These are phyloP conservation scores for Macrolepiota dolichaula DNA, from an alignment of 768 basidiomycete species.

Conservation along the genomic window DNA sequence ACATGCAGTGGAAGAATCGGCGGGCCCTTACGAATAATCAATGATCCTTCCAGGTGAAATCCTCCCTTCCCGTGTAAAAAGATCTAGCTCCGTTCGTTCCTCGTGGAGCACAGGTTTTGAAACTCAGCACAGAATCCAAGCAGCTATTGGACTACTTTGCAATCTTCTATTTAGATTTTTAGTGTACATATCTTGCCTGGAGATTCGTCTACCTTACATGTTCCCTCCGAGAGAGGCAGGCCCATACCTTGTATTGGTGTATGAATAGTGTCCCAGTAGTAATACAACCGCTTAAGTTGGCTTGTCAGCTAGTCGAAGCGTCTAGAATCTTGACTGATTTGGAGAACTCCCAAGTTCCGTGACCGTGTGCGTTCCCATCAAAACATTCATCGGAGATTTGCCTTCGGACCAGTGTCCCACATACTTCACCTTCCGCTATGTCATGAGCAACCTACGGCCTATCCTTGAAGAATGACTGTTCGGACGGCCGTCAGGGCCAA, in stretches of 20 bases:
- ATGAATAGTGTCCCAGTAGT: constrained; percentile 5
- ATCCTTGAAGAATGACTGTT: not conserved
- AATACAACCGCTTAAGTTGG: not conserved
- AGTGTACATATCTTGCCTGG: constrained; percentile 6
- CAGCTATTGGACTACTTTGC: not conserved
- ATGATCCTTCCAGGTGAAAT: constrained; percentile 2
- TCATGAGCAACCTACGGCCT: not conserved
- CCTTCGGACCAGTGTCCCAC: not conserved
- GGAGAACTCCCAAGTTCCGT: not conserved
- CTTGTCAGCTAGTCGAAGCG: not conserved
- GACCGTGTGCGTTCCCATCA: not conserved
- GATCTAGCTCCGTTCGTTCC: not conserved
- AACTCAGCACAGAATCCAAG: not conserved
- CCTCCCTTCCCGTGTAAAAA: not conserved
- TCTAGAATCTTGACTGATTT: not conserved
- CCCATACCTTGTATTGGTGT: constrained; percentile 11
- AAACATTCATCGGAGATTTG: not conserved
- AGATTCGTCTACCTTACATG: constrained; percentile 4
- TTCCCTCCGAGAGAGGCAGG: constrained; percentile 3
- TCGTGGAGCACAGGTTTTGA: not conserved
- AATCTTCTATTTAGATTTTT: constrained; percentile 3
- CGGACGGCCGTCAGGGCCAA: not conserved
- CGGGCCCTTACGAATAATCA: constrained; percentile 51
- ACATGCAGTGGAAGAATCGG: constrained; percentile 88
- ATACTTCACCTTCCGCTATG: not conserved